Conservation (phyloP, 2,329 filamentous ascomycete genomes). For the Cadophora sp. region DNA sequence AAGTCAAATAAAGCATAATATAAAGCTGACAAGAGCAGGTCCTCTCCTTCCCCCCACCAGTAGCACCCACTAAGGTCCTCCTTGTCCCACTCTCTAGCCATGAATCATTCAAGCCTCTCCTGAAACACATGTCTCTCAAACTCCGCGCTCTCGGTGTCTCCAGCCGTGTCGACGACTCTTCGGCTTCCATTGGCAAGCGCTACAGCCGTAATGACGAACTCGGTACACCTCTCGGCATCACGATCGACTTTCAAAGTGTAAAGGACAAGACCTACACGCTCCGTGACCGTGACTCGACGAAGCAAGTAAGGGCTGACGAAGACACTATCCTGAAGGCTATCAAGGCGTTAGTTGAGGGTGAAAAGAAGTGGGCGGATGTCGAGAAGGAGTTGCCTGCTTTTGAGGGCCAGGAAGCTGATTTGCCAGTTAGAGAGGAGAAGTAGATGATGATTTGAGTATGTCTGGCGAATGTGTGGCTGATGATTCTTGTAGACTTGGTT, state of each 20-base stretch:
- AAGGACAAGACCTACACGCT: constrained; percentile 88
- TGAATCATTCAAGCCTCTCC: constrained; percentile 78
- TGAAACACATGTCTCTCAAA: constrained; percentile 74
- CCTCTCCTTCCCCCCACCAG: constrained; percentile 74
- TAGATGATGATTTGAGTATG: constrained; percentile 4
- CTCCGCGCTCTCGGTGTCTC: constrained; percentile 80
- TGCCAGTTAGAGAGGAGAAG: constrained; percentile 29
- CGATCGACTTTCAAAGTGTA: constrained; percentile 93
- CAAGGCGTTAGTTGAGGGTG: constrained; percentile 52
- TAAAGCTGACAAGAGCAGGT: constrained; percentile 52
- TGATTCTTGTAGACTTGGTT: constrained; percentile 15
- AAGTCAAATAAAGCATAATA: not conserved
- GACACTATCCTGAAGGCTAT: constrained; percentile 81
- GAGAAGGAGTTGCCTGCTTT: constrained; percentile 82
- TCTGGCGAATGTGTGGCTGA: not conserved
- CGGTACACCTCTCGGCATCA: constrained; percentile 92
- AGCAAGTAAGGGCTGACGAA: constrained; percentile 85
- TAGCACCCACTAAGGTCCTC: constrained; percentile 95
- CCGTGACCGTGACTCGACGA: constrained; percentile 87
- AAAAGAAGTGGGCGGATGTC: constrained; percentile 71
- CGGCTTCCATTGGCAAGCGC: constrained; percentile 91
- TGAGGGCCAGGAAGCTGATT: constrained; percentile 70
- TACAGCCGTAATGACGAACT: constrained; percentile 96
- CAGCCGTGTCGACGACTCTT: constrained; percentile 87
- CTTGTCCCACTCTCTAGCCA: constrained; percentile 88